Conservation (phyloP, 2,329 filamentous ascomycete species). For the Trichoderma harzianum region DNA sequence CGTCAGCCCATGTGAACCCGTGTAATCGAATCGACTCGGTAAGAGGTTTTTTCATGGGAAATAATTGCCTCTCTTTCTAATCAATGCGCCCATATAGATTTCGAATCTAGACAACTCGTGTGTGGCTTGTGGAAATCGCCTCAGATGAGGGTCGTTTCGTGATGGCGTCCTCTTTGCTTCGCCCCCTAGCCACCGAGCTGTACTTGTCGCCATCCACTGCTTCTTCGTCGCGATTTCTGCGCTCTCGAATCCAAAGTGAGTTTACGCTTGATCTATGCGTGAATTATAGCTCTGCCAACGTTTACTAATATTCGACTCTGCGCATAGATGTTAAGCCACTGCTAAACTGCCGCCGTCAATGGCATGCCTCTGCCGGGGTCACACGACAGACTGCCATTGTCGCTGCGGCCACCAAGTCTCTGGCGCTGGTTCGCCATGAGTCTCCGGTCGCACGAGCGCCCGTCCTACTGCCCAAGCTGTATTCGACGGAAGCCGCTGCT, state of each 20-base stretch:
- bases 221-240: constrained; percentile 26
- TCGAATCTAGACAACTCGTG: neutral
- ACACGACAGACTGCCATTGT: constrained; percentile 30
- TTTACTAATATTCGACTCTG: neutral
- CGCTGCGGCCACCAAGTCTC: constrained; percentile 29
- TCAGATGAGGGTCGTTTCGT: constrained; percentile 30
- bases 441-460: constrained; percentile 31
- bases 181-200: constrained; percentile 34
- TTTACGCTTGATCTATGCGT: neutral
- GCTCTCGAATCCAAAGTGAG: constrained; percentile 27
- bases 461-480: constrained; percentile 28
- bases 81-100: neutral
- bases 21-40: neutral
- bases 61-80: neutral
- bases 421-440: constrained; percentile 40
- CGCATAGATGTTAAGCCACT: constrained; percentile 23
- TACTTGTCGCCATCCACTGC: constrained; percentile 25
- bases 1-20: constrained; percentile 4
- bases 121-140: constrained; percentile 16
- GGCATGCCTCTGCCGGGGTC: constrained; percentile 36
- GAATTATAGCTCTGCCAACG: neutral
- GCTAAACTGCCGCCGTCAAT: constrained; percentile 33
- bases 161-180: constrained; percentile 36
- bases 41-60: neutral
- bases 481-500: constrained; percentile 35